Percentiles rank a stretch among this genome's conserved stretches.
Evolutionary conservation across 306 rosid species (phyloP).

Genomic region (Cajanus cajan): DNA sequence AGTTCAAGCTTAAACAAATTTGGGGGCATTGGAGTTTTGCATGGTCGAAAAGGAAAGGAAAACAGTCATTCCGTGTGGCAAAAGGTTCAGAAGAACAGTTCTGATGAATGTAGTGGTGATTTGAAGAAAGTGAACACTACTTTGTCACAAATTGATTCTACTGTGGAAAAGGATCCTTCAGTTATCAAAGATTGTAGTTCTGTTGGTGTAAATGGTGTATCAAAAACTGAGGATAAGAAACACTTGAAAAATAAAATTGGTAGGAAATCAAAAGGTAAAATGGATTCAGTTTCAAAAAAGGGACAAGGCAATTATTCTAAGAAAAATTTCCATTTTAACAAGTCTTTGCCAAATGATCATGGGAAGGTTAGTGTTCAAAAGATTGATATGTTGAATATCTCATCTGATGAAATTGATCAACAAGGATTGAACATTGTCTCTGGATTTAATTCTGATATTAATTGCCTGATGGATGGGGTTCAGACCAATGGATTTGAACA

Average conservation of each 20-base stretch:
- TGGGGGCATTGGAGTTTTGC: conserved; percentile 42
- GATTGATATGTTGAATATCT: conserved; percentile 35
- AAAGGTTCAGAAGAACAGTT: conserved; percentile 65
- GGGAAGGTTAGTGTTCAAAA: conserved; percentile 35
- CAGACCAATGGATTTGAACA: conserved; percentile 35
- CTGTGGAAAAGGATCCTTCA: conserved; percentile 43
- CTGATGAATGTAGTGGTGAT: conserved; percentile 42
- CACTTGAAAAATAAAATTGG: conserved; percentile 44
- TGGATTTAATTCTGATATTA: conserved; percentile 38
- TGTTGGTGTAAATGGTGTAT: conserved; percentile 33
- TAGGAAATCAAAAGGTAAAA: conserved; percentile 54
- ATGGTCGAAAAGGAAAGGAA: conserved; percentile 62
- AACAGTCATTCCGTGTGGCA: conserved; percentile 76
- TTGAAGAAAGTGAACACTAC: conserved; percentile 47
- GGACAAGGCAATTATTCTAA: conserved; percentile 46
- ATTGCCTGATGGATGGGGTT: conserved; percentile 21
- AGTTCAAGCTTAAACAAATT: conserved; percentile 48
- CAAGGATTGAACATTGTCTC: conserved; percentile 31
- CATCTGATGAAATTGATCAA: conserved; percentile 40
- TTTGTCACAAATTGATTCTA: conserved; percentile 35
- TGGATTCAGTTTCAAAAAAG: conserved; percentile 37
- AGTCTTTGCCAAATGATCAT: conserved; percentile 40
- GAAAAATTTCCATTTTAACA: conserved; percentile 44
- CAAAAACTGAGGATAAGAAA: conserved; percentile 43
- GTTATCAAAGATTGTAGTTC: conserved; percentile 34